Evolutionary conservation across 75 land plant genomes (phyloP).

Genomic region (Pinus albicaulis): DNA sequence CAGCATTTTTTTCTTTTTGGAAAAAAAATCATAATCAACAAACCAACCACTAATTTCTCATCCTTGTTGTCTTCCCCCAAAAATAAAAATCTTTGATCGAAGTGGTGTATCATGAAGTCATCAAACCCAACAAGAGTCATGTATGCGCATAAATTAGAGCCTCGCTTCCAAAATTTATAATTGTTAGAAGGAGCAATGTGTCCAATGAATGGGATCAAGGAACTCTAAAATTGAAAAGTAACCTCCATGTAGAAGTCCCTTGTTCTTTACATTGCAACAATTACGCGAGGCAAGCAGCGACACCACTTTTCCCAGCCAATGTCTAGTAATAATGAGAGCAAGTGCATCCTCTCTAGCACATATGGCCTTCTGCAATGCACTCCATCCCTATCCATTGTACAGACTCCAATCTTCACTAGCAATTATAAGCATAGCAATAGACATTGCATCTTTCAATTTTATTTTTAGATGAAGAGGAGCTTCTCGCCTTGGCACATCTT

Average conservation of each 20-base stretch:
- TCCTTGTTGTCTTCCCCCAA: conserved; percentile 22
- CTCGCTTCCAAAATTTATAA: conserved; percentile 39
- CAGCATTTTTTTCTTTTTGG: too few relatives aligned
- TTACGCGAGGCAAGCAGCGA: conserved; percentile 22
- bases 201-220: conserved; percentile 40
- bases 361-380: conserved; percentile 40
- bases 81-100: conserved; percentile 25
- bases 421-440: conserved; percentile 34
- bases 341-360: conserved; percentile 22
- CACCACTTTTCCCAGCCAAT: conserved; percentile 38
- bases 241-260: conserved; percentile 48
- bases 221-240: conserved; percentile 47
- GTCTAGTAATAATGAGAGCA: conserved; percentile 46
- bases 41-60: conserved; percentile 17
- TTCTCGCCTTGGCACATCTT: conserved; percentile 36
- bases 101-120: conserved; percentile 22
- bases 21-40: too few relatives aligned
- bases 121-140: conserved; percentile 44
- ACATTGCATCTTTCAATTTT: conserved; percentile 19
- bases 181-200: conserved; percentile 39
- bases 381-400: conserved; percentile 39
- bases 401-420: conserved; percentile 43
- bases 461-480: conserved; percentile 36
- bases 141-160: conserved; percentile 33
- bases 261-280: conserved; percentile 28